phyloP scores from a whole-genome alignment of 2,329 filamentous ascomycete genomes.

The Dothistroma septosporum region DNA sequence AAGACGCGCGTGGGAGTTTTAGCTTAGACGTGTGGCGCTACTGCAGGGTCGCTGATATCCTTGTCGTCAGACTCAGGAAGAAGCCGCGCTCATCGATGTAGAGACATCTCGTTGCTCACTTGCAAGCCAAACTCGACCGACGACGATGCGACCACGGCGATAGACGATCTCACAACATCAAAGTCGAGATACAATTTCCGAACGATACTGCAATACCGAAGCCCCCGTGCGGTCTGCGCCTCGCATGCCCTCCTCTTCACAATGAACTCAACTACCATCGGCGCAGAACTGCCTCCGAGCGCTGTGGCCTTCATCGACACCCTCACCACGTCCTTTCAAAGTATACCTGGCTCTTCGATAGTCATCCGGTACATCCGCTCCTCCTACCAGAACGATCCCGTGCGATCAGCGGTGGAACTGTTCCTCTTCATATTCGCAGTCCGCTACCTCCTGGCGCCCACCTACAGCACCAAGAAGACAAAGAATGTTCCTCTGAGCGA shows the following conservation, averaged over 20 bases:
- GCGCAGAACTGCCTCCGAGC: conserved; percentile 55
- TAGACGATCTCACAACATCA: not conserved
- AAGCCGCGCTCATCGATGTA: not conserved
- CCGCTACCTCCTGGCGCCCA: conserved; percentile 83
- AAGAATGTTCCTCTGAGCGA: conserved; percentile 86
- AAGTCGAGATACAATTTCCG: not conserved
- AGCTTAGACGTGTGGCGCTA: not conserved
- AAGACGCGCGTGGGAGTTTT: not conserved
- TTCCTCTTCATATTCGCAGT: conserved; percentile 94
- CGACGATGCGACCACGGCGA: not conserved
- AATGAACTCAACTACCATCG: conserved; percentile 28
- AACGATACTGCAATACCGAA: not conserved
- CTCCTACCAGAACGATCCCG: conserved; percentile 94
- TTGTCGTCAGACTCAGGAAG: not conserved
- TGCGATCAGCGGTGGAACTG: conserved; percentile 88
- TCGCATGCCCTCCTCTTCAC: not conserved
- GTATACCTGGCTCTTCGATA: conserved; percentile 89
- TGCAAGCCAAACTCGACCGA: not conserved
- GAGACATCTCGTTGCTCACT: not conserved
- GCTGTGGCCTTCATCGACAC: conserved; percentile 53
- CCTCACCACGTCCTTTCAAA: conserved; percentile 66
- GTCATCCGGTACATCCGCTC: conserved; percentile 92
- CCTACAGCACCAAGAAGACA: conserved; percentile 85
- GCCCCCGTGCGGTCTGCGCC: not conserved
- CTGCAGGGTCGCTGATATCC: not conserved